Evolutionary conservation across 2,329 filamentous ascomycete genomes (phyloP).

Genomic region (Colletotrichum noveboracense): DNA sequence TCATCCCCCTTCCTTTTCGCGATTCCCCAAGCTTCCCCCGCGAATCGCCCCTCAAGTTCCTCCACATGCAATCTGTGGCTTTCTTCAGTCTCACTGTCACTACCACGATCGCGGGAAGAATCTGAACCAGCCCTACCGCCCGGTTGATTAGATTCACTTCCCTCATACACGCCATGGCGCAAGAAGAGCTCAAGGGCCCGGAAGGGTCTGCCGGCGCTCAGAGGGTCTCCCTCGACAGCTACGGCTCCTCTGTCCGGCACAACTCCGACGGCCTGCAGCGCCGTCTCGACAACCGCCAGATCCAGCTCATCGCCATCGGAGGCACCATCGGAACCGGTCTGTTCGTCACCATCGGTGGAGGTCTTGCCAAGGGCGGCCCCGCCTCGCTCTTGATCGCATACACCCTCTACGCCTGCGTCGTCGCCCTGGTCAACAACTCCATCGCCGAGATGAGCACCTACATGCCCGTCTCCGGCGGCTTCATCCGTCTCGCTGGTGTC

Average conservation of each 20-base stretch:
- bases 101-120: not conserved
- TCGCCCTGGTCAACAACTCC: conserved; percentile 47
- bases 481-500: conserved; percentile 24
- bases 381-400: conserved; percentile 18
- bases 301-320: conserved; percentile 53
- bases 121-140: not conserved
- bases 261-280: conserved; percentile 37
- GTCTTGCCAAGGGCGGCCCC: conserved; percentile 25
- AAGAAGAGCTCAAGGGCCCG: conserved; percentile 11
- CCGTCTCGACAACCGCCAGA: conserved; percentile 35
- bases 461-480: conserved; percentile 22
- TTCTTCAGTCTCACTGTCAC: not conserved
- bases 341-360: conserved; percentile 52
- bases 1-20: not conserved
- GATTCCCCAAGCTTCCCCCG: not conserved
- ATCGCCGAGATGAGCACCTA: conserved; percentile 38
- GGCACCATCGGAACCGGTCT: conserved; percentile 54
- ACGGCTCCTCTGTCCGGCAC: conserved; percentile 19
- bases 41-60: not conserved
- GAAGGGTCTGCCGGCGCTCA: not conserved
- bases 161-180: not conserved
- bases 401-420: conserved; percentile 23
- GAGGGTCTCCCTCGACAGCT: conserved; percentile 13
- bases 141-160: not conserved
- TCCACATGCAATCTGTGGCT: conserved; percentile 12